phyloP scores from a whole-genome alignment of 805 yeast species.

The Candida boleticola region DNA sequence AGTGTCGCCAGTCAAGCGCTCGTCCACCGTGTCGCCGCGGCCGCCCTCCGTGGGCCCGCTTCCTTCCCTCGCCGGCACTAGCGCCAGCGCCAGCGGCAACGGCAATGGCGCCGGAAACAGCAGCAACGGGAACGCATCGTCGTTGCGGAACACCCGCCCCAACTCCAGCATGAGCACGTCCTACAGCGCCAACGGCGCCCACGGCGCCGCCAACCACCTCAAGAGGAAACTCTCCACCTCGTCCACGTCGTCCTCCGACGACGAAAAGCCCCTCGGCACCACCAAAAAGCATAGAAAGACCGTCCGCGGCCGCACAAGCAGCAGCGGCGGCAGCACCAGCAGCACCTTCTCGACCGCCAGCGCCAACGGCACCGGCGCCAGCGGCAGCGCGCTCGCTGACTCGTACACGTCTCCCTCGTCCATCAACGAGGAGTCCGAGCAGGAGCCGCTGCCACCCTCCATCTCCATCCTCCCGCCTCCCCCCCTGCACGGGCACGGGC shows the following conservation, averaged over 20 bases:
- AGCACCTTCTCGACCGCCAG: neutral
- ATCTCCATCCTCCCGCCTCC: neutral
- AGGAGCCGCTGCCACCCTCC: neutral
- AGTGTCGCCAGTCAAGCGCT: conserved; percentile 1
- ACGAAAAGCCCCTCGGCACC: conserved; percentile 4
- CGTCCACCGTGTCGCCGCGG: neutral
- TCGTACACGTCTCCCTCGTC: conserved; percentile 39
- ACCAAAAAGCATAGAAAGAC: conserved; percentile 8
- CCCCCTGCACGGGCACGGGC: neutral
- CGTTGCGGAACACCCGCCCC: neutral
- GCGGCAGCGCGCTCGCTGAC: neutral
- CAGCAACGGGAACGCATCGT: neutral
- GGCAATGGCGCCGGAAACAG: neutral
- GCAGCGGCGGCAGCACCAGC: neutral
- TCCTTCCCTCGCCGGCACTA: neutral
- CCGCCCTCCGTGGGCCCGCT: neutral
- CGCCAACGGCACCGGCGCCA: neutral
- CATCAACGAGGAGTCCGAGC: conserved; percentile 22
- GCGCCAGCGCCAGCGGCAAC: neutral
- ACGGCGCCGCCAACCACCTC: neutral
- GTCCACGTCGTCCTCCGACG: conserved; percentile 8
- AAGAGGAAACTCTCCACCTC: neutral
- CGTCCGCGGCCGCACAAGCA: conserved; percentile 14
- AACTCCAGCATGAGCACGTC: neutral
- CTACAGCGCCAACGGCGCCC: neutral